A percentile compares a stretch with the other conserved stretches of the same genome.
phyloP scores from a whole-genome alignment of 1,284 basidiomycete genomes.

The Cryptococcus neoformans region DNA sequence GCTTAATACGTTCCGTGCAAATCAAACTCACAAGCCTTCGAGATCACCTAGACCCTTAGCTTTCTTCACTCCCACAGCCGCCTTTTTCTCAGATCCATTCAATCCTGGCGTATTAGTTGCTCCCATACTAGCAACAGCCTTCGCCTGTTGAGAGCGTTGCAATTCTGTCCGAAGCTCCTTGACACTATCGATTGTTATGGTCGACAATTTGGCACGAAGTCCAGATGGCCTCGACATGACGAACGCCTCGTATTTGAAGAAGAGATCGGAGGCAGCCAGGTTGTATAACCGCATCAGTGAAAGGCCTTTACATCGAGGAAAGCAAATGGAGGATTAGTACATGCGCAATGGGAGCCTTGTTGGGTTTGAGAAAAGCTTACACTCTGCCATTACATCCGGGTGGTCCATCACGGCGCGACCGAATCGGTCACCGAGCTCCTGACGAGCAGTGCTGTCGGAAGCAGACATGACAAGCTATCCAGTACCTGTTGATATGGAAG shows the following conservation, averaged over 20 bases:
- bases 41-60: constrained; percentile 33
- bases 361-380: constrained; percentile 17
- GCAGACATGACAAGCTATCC: constrained; percentile 12
- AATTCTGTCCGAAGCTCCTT: constrained; percentile 49
- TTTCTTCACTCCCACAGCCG: constrained; percentile 28
- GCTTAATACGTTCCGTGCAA: neutral
- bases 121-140: constrained; percentile 20
- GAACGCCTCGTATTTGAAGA: constrained; percentile 53
- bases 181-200: constrained; percentile 41
- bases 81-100: constrained; percentile 1
- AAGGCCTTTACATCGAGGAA: constrained; percentile 31
- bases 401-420: constrained; percentile 31
- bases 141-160: constrained; percentile 42
- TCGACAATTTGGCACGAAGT: constrained; percentile 39
- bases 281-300: constrained; percentile 46
- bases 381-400: constrained; percentile 45
- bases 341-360: neutral
- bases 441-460: constrained; percentile 19
- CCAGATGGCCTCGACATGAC: constrained; percentile 45
- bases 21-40: constrained; percentile 43
- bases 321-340: neutral
- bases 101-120: neutral
- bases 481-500: no score
- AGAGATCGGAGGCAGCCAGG: constrained; percentile 46
- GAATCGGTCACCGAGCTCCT: constrained; percentile 36